Base-by-base conservation (phyloP, 768 basidiomycete species). In the Russula olivacea region DNA sequence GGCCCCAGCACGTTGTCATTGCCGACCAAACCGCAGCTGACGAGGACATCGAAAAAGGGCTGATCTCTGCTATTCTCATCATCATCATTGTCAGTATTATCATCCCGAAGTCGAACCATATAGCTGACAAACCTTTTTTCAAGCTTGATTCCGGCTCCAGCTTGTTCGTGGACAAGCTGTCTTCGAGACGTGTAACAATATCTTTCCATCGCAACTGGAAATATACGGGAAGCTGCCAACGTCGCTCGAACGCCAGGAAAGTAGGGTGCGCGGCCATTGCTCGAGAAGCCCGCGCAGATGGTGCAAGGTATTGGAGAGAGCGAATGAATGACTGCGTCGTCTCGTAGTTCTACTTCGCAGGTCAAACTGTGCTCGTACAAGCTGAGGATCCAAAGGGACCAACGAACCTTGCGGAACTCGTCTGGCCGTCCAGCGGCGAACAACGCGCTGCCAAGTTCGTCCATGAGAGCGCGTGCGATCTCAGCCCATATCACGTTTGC, bases 171-270 rank as follows among this genome's bases (percentile, higher is more conserved):
- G 74, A 71, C 15, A 98, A 74, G 2, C 76, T 74, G 14, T 87
- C 86, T 75, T 99, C 97, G 17, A 97, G 75, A 55, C 78, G 79
- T 0, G 81, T 76, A 0, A 94, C 84, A 56, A 96, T 90, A 70
- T 97, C 96, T 74, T 97, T 97, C 93, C 95, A 96, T 49, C 96
- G 83, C 64, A 99, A 77, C 70, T 99, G 97, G 73, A 96, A 98
- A 72, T 98, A 98, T 10, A 98, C 89, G 1, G 93, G 91, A 3
- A 99, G 81, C 71, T 98, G 97, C 95, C 97, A 99, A 40, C 93
- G 82, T 64, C 83, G 80, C 70, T 89, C 84, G 71, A 98, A 97
- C 1, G 85, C 74, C 25, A 70, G 66, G 72, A 87, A 96, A 4
- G 85, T 77, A 0, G 85, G 82, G 72, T 93, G 89, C 4, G 77